Percentiles rank a stretch among this genome's conserved stretches.
Conservation (phyloP, 176 grass and related monocot genomes). For the Saccharum officinarum region DNA sequence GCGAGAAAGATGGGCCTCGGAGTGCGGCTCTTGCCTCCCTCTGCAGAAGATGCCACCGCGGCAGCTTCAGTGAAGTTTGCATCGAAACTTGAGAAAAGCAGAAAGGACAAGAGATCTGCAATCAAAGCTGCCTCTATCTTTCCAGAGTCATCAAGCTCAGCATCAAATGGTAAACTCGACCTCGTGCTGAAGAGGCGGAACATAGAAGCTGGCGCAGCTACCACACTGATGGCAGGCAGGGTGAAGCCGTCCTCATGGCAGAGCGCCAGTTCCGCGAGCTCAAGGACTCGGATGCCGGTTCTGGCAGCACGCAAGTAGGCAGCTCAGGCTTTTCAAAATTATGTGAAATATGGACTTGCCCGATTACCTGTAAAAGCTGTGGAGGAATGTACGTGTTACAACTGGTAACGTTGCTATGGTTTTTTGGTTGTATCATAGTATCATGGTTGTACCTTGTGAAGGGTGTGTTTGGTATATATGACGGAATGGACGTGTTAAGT, state of each 20-base stretch:
- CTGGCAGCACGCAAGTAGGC: constrained; percentile 40
- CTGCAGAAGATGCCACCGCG: constrained; percentile 58
- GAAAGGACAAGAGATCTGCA: constrained; percentile 73
- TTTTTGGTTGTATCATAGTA: neutral
- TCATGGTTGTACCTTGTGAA: no score
- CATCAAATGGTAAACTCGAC: constrained; percentile 48
- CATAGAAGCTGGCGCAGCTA: constrained; percentile 58
- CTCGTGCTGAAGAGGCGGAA: constrained; percentile 69
- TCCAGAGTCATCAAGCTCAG: constrained; percentile 43
- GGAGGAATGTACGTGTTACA: neutral
- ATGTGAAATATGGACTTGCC: neutral
- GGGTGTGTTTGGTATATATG: no score
- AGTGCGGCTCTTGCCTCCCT: constrained; percentile 75
- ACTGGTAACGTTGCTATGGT: neutral
- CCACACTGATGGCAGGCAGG: constrained; percentile 53
- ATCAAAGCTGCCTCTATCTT: constrained; percentile 92
- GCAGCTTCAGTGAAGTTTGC: constrained; percentile 74
- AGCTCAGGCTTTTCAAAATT: neutral
- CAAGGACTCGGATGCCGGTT: constrained; percentile 26
- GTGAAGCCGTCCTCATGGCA: constrained; percentile 73
- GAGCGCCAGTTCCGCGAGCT: constrained; percentile 23
- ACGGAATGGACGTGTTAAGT: no score
- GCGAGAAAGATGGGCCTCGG: constrained; percentile 81
- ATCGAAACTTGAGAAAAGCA: constrained; percentile 76
- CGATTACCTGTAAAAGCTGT: neutral